Base-by-base conservation (phyloP, 768 basidiomycete species). In the Mycena capillaripes region DNA sequence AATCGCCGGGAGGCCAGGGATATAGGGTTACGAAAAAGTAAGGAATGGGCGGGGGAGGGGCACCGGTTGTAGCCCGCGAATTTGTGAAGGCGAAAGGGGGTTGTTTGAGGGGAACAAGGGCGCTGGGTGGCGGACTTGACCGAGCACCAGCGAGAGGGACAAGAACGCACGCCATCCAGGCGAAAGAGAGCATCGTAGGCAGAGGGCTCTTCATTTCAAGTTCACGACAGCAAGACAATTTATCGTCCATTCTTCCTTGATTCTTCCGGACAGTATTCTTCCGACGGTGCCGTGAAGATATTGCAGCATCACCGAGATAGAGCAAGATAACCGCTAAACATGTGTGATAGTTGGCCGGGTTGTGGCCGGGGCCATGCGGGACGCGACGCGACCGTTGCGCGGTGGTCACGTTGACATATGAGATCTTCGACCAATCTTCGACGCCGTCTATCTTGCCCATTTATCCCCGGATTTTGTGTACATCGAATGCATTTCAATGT, bases 161-260 rank as follows among this genome's bases (percentile, higher is more conserved):
- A n/a, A 73, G 66, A 21, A 67, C 44, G 48, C 64, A 52, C 46
- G 46, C 70, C n/a, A 71, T 60, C 64, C 64, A 66, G 23, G 14
- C 38, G 7, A 69, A 38, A 46, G 67, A 42, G 12, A 69, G 52
- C 67, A 69, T 69, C 30, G 67, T 32, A 23, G 64, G 46, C 50
- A 36, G 50, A 16, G 56, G n/a, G 52, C 14, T 25, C 44, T 10
- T 48, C 23, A 48, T 8, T 53, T 23, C 8, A 29, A 48, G 9
- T 53, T 23, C 8, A 29, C 38, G 40, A 44, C 9, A 25, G 17
- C 23, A 25, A n/a, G 38, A 42, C 9, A 11, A 59, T 29, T 23
- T 52, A 25, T 27, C 2, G 3, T 16, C n/a, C 19, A 46, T 27
- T 2, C 25, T 11, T 27, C 27, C 25, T 52, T 25, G 25, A 52